Base-by-base conservation (phyloP, 139 green algal species). In the Edaphochlamys debaryana region DNA sequence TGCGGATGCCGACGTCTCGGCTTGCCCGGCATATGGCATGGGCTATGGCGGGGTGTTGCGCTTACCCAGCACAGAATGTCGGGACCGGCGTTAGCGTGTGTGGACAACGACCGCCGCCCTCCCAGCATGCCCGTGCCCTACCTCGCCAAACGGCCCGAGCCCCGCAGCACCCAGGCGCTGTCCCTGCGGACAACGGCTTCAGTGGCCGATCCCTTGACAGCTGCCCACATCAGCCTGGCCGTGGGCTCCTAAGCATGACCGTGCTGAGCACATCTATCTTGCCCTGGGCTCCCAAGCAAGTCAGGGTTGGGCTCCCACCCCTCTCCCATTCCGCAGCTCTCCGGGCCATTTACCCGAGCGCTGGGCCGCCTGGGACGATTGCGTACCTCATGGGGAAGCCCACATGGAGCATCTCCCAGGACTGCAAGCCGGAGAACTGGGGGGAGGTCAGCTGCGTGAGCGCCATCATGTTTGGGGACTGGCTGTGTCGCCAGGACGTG, bases 391-490 rank as follows among this genome's bases (percentile, higher is more conserved):
- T 68, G 41, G 80, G 80, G 23, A 45, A 79, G 23, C 6, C 41
- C 52, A 80, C 80, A 2, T 79, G 42, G 41, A 20, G 45, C 23
- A 37, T 86, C 32, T 40, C 73, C 63, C 13, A 25, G n/a, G 80
- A 86, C 45, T 86, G 68, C 60, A 27, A 23, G 4, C 40, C 8
- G 34, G 54, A 50, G 40, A 11, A 8, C 23, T 79, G 70, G 80
- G 68, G 68, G 3, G 80, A 73, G 1, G 32, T 40, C 23, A 40
- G 38, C n/a, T 86, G 80, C 69, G 41, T 79, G 15, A 60, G 68
- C 34, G 67, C 32, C 32, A 67, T 86, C 27, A 62, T 56, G 52
- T 56, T 86, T 32, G 80, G 80, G 0, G 80, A 86, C 37, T 86
- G 79, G 27, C 56, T 41, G 23, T 86, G 80, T 45, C 56, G 79